These are phyloP conservation scores for Candida qinlingensis DNA, from an alignment of 805 yeast species.

Conservation along the genomic window DNA sequence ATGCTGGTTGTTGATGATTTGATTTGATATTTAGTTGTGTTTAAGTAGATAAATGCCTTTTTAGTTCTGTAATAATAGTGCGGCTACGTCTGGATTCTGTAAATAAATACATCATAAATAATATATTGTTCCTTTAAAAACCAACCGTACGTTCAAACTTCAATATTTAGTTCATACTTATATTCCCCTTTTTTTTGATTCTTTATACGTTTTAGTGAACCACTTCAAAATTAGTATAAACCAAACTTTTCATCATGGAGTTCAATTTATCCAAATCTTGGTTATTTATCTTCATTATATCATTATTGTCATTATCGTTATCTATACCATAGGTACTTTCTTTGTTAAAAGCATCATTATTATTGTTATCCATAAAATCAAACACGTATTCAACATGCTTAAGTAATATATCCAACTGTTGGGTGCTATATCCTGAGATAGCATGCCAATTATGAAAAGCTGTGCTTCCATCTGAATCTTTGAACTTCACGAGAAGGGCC, in stretches of 20 bases:
- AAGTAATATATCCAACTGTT: not conserved
- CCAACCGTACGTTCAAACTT: not conserved
- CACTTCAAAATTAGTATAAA: slow-evolving; percentile 20
- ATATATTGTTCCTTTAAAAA: not conserved
- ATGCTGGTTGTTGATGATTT: not conserved
- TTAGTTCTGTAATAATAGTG: no score
- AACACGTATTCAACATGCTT: slow-evolving; percentile 4
- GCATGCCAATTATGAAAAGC: slow-evolving; percentile 8
- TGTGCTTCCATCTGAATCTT: not conserved
- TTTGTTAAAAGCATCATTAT: slow-evolving; percentile 1
- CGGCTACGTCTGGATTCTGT: not conserved
- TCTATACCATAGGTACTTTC: not conserved
- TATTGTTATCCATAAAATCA: not conserved
- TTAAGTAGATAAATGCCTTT: no score
- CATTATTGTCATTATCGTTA: not conserved
- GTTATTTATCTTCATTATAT: slow-evolving; percentile 5
- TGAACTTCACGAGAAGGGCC: slow-evolving; percentile 6
- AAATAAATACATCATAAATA: not conserved
- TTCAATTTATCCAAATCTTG: slow-evolving; percentile 16
- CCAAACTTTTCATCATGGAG: slow-evolving; percentile 17
- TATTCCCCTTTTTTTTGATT: not conserved
- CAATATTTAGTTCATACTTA: not conserved
- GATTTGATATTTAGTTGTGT: no score
- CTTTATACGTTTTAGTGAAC: not conserved
- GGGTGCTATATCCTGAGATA: slow-evolving; percentile 9